These are phyloP conservation scores for Sarocladium brachiariae DNA, from an alignment of 2,329 filamentous ascomycete genomes.

Conservation along the genomic window DNA sequence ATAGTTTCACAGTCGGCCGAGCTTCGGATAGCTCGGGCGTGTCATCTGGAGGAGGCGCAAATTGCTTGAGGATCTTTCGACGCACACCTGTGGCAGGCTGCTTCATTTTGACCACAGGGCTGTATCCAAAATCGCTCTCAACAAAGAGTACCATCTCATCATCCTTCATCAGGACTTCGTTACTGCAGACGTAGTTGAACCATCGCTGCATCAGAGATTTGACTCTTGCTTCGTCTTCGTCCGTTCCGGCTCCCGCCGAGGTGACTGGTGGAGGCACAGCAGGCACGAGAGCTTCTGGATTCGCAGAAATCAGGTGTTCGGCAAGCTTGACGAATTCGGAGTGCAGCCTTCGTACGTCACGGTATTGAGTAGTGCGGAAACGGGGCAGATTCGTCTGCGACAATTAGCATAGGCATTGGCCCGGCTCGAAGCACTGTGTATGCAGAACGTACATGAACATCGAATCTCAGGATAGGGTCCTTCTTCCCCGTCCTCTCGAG, in stretches of 20 bases:
- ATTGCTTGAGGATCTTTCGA: conserved; percentile 94
- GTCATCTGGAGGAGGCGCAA: conserved; percentile 93
- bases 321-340: conserved; percentile 96
- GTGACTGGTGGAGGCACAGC: conserved; percentile 93
- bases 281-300: conserved; percentile 89
- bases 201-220: conserved; percentile 88
- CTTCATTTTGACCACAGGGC: conserved; percentile 88
- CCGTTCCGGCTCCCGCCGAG: conserved; percentile 88
- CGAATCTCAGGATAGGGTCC: conserved; percentile 89
- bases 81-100: conserved; percentile 94
- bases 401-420: neutral
- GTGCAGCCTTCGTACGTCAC: conserved; percentile 91
- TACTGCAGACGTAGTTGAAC: conserved; percentile 89
- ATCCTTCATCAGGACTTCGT: conserved; percentile 87
- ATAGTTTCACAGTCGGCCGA: conserved; percentile 85
- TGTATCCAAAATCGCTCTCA: conserved; percentile 98
- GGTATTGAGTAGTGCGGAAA: conserved; percentile 96
- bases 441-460: conserved; percentile 69
- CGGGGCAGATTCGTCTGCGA: conserved; percentile 92
- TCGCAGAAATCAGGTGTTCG: conserved; percentile 93
- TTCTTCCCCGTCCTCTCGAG: conserved; percentile 91
- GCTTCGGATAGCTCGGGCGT: conserved; percentile 90
- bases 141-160: conserved; percentile 98
- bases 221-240: conserved; percentile 86
- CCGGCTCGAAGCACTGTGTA: conserved; percentile 5